phyloP scores from a whole-genome alignment of 2,329 filamentous ascomycete species.

The Ramichloridium luteum region DNA sequence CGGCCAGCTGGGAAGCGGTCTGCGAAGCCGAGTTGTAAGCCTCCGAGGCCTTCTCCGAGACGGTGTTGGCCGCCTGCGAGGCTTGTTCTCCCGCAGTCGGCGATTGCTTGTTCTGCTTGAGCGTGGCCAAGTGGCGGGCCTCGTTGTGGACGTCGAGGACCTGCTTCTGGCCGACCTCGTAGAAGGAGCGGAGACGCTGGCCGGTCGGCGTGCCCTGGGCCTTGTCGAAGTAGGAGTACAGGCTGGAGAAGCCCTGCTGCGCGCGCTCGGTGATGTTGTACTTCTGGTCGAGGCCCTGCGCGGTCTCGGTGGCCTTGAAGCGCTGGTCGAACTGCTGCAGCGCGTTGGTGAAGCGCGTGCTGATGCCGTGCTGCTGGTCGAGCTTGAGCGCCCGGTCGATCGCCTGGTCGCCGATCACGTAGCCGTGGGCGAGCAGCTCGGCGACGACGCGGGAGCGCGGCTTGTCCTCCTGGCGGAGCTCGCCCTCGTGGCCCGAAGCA shows the following conservation, averaged over 20 bases:
- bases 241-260: conserved; percentile 50
- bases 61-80: too few relatives aligned
- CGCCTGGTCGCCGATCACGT: conserved; percentile 64
- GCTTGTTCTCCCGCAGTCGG: too few relatives aligned
- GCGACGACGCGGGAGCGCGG: conserved; percentile 85
- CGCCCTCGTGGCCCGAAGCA: conserved; percentile 42
- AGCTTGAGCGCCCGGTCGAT: conserved; percentile 76
- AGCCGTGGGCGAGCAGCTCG: conserved; percentile 93
- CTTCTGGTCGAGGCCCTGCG: conserved; percentile 68
- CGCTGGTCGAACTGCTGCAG: conserved; percentile 69
- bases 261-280: conserved; percentile 72
- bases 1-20: too few relatives aligned
- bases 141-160: conserved; percentile 89
- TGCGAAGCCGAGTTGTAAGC: too few relatives aligned
- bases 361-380: conserved; percentile 81
- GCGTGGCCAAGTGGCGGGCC: conserved; percentile 71
- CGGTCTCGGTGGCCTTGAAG: conserved; percentile 78
- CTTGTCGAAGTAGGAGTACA: conserved; percentile 90
- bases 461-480: conserved; percentile 92
- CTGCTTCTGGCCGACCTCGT: conserved; percentile 72
- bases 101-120: conserved; percentile 58
- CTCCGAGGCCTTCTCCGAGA: too few relatives aligned
- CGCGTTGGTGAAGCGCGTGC: conserved; percentile 62
- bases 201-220: conserved; percentile 77
- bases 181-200: conserved; percentile 78